Evolutionary conservation across 192 early-diverging fungal genomes (phyloP), one percentile per base, ranked within the genome.

Genomic region (Coemansia sp.): DNA sequence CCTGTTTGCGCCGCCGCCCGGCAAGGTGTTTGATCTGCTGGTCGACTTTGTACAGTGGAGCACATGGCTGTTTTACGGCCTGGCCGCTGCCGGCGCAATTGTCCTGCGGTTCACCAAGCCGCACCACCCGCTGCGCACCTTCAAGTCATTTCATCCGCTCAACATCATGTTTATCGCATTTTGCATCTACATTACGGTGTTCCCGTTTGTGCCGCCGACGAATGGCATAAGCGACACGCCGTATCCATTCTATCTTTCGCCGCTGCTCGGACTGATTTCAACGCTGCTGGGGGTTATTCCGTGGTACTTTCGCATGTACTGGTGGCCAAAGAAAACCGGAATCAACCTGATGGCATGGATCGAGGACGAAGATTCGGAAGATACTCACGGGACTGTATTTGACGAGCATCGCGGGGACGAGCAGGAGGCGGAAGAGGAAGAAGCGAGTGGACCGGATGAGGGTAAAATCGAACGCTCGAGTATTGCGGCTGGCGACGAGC

Each of bases 11-110:
- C 84, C 81, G 43, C 85, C 84, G 21, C 76, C 84, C 0, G 80
- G 79, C n/a, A 67, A 80, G 43, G 83, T 80, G n/a, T 88, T 86
- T 57, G 83, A 84, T 46, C 82, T 88, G 28, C 56, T 88, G 9
- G 71, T 87, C 35, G 75, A 86, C 61, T 66, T 87, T 50, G 67
- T 71, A n/a, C 70, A 79, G 35, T 88, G 85, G 69, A 83, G 84
- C 12, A 83, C 80, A 12, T 85, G 80, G 76, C 72, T 83, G 60
- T 84, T 88, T 62, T 86, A 87, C 58, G 82, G 78, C 1, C 55
- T 81, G 28, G 67, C 86, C 3, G 71, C 85, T 0, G 69, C 80
- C 11, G 87, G 87, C 1, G 65, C 84, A 2, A 67, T 86, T 12
- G 66, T 82, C 14, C 66, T 85, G 18, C 63, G 83, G 23, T 65